Base-by-base conservation (phyloP, 2,329 filamentous ascomycete species). In the Sphaceloma murrayae region DNA sequence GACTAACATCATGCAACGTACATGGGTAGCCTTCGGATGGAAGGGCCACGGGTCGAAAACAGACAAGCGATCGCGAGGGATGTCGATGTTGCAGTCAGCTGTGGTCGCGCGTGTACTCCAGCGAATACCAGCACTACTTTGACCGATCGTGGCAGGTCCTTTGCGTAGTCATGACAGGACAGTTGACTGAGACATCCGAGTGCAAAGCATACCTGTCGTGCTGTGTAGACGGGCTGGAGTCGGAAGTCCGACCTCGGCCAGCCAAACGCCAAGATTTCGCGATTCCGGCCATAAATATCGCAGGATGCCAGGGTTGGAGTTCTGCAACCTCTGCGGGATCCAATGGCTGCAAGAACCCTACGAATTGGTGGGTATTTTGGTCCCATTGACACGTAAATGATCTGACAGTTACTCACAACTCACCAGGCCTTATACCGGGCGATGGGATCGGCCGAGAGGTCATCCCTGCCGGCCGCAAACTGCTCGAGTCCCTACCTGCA, bases 361-460 rank as follows among this genome's bases (percentile, higher is more conserved):
- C 73, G 77, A 62, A 83, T 83, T 66, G 80, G 79, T 81, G 62
- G 63, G 67, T 61, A 17, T 29, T 29, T 13, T 17, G 22, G n/a
- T 26, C 30, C 27, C 14, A 17, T 34, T 14, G 16, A 45, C 24
- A 32, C 17, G 30, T 27, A 27, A 27, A 9, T 21, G 17, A 18
- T 33, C 13, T 3, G 14, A 30, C 10, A 42, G 11, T 45, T 38
- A 39, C 51, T 47, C 46, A n/a, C n/a, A n/a, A 48, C 46, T 40
- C 30, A 18, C 29, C 53, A 94, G 88, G 88, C 64, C 84, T 96
- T 58, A 96, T 98, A 62, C 85, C 91, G 57, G 91, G 91, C 61
- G 91, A 98, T 69, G 91, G 91, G 67, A 98, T 98, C 68, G 91
- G 91, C 67, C 85, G 85, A 62, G 91, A 98, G 69, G 91, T 98